These are phyloP conservation scores for Alternaria burnsii DNA, from an alignment of 2,329 filamentous ascomycete genomes.

Conservation along the genomic window DNA sequence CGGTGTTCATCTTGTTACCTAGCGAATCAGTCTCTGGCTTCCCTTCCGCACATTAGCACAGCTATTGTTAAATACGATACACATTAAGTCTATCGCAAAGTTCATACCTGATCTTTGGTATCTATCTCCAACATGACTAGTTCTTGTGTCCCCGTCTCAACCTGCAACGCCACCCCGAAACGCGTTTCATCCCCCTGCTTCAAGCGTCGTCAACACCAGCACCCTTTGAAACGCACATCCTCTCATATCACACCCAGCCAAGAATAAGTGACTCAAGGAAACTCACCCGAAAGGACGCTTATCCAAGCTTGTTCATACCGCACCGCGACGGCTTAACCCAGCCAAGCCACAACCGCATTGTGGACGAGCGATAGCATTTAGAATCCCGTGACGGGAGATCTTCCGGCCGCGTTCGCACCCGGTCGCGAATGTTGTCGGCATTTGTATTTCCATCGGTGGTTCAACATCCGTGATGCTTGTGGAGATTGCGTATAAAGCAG, in stretches of 20 bases:
- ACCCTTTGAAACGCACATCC: not conserved
- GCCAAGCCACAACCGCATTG: constrained; percentile 9
- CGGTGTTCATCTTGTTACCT: constrained; percentile 7
- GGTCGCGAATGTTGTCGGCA: not conserved
- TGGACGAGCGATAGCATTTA: not conserved
- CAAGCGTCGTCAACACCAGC: not conserved
- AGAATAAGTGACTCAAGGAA: not conserved
- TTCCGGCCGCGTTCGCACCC: not conserved
- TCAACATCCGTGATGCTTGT: not conserved
- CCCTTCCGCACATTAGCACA: not conserved
- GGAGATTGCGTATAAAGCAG: constrained; percentile 8
- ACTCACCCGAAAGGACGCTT: not conserved
- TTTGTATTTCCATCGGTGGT: not conserved
- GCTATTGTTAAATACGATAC: not conserved
- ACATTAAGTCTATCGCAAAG: not conserved
- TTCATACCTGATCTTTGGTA: not conserved
- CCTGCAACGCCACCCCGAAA: constrained; percentile 11
- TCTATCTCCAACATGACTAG: not conserved
- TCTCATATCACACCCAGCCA: not conserved
- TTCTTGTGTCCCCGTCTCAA: not conserved
- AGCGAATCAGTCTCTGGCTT: not conserved
- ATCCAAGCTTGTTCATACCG: not conserved
- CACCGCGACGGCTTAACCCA: constrained; percentile 8
- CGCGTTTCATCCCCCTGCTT: constrained; percentile 4
- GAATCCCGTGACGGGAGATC: not conserved